These are phyloP conservation scores for Saccharomyces eubayanus DNA, from an alignment of 805 yeast species.

Conservation along the genomic window DNA sequence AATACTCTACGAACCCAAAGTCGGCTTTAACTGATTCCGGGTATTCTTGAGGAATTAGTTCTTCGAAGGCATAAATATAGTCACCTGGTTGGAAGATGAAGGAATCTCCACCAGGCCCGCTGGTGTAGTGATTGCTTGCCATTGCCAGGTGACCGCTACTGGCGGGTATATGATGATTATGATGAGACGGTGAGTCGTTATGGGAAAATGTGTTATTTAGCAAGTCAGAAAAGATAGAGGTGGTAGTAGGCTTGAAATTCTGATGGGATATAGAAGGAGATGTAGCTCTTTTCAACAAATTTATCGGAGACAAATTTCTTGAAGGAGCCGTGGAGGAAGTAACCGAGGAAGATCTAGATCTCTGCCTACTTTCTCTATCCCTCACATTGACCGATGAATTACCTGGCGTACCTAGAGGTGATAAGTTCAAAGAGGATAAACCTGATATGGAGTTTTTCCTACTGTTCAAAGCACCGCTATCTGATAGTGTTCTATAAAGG, in stretches of 20 bases:
- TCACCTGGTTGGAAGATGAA: slow-evolving; percentile 75
- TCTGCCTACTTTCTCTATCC: slow-evolving; percentile 3
- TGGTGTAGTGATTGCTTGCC: slow-evolving; percentile 3
- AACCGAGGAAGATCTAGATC: slow-evolving; percentile 3
- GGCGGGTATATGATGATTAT: neutral
- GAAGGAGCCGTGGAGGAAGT: slow-evolving; percentile 1
- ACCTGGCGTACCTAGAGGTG: slow-evolving; percentile 5
- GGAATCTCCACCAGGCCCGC: slow-evolving; percentile 21
- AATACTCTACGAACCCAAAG: slow-evolving; percentile 72
- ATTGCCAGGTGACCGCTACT: neutral
- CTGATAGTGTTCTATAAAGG: slow-evolving; percentile 18
- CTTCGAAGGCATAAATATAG: slow-evolving; percentile 86
- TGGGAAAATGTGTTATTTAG: slow-evolving; percentile 16
- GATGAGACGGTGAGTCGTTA: slow-evolving; percentile 3
- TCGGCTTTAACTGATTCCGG: slow-evolving; percentile 77
- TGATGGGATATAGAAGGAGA: slow-evolving; percentile 9
- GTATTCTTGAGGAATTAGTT: slow-evolving; percentile 67
- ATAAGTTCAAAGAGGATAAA: slow-evolving; percentile 25
- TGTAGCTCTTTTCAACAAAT: slow-evolving; percentile 21
- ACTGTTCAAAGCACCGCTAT: slow-evolving; percentile 1
- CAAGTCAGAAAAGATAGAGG: slow-evolving; percentile 24
- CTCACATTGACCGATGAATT: neutral
- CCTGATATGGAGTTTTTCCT: slow-evolving; percentile 4
- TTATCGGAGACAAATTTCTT: slow-evolving; percentile 26
- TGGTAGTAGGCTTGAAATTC: slow-evolving; percentile 8